Evolutionary conservation across 805 yeast species (phyloP), one percentile per base, ranked within the genome.

Genomic region (Candida nanaspora): DNA sequence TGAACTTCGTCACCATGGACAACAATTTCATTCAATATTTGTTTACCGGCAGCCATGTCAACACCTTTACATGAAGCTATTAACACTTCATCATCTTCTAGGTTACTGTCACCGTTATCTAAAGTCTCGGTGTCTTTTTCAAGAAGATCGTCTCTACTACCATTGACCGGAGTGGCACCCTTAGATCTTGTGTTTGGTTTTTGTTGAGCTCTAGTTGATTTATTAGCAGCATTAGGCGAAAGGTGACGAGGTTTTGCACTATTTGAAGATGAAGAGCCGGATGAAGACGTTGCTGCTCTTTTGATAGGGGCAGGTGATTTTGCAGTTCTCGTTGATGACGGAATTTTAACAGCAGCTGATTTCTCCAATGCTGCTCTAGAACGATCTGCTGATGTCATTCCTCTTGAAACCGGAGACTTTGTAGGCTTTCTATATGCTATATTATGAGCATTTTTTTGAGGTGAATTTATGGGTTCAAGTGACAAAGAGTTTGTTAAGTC

Each of bases 1-100:
- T 76, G 80, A 2, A 91, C 93, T 51, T 86, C 86, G 55, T 89
- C 96, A 13, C 96, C 96, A 41, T 80, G 80, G 5, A 88, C 83
- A 21, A 91, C 83, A 43, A 91, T 86, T 55, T 91, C 96, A 47
- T 83, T 84, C 41, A 91, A 65, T 39, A 91, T 89, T 56, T 86
- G 96, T 46, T 76, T 75, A 10, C 94, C 95, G 0, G 95, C 82
- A 4, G 53, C 52, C 41, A 75, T 78, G 59, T 91, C 98, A 10
- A 91, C 84, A 2, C 96, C 96, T 43, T 68, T 57, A 35, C 73
- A 55, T 7, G 72, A 66, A n/a, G 62, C 56, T 36, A 76, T 72
- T 19, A 76, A 48, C 22, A 53, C 54, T 13, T 63, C 63, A 26
- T 57, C 64, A 19, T 55, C 55, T 13, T 48, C 51, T n/a, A 48